Evolutionary conservation across 2,329 filamentous ascomycete genomes (phyloP), one percentile per base, ranked within the genome.

Genomic region (Exophiala lecanii-corni): DNA sequence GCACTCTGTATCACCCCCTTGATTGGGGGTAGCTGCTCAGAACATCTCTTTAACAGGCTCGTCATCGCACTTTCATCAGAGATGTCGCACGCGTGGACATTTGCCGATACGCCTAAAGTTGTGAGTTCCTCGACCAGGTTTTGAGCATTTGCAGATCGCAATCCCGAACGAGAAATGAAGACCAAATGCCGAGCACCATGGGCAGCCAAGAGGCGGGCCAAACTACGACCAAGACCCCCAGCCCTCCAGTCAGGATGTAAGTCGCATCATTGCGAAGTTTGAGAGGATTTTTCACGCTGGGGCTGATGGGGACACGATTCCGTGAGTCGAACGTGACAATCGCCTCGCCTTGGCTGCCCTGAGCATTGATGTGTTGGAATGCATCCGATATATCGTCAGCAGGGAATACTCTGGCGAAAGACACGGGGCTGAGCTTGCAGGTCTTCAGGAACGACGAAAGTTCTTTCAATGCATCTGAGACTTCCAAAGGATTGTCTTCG

Each of bases 1-100:
- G 71, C 63, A 4, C 62, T 60, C 46, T 74, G 70, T 3, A 74
- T 57, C 5, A 73, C 55, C 28, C 71, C 71, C 2, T 61, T 57
- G 13, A 74, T 60, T 0, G 68, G 62, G 10, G 58, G 59, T 2
- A 61, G 19, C 5, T n/a, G 15, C 36, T 52, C 50, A 41, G 36
- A 50, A 25, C 13, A 53, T 19, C 26, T 61, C 13, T 36, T 31
- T 31, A 39, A 10, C 25, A 28, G 9, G n/a, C 25, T 7, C 25
- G 7, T 32, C 2, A 61, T 55, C 32, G 56, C 58, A 0, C 37
- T 31, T 4, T 51, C 25, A 6, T 50, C 47, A 6, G 47, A 37
- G 3, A 61, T 53, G 40, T 46, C 53, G 1, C 57, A 57, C 9
- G 39, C 36, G 18, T 59, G 36, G 16, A 50, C 43, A 2, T 13